Evolutionary conservation across 495 filamentous ascomycete genomes (phyloP).

Genomic region (Penicillium nucicola): DNA sequence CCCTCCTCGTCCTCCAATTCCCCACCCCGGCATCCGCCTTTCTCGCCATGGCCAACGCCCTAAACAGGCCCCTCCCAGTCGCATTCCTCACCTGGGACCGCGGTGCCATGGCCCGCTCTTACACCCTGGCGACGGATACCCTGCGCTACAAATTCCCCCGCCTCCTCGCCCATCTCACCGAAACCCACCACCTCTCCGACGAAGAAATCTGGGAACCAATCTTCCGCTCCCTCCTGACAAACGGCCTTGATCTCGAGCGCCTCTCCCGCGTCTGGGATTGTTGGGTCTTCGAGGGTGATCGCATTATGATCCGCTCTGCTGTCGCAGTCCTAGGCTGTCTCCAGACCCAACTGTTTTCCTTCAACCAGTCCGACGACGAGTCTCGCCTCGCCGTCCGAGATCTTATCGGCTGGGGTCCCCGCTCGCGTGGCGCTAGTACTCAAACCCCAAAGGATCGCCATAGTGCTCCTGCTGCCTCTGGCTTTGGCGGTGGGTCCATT

Average conservation of each 20-base stretch:
- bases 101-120: slow-evolving; percentile 66
- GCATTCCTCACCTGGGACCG: slow-evolving; percentile 81
- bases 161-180: slow-evolving; percentile 65
- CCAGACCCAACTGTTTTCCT: slow-evolving; percentile 61
- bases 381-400: slow-evolving; percentile 32
- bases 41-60: slow-evolving; percentile 76
- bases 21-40: slow-evolving; percentile 71
- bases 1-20: slow-evolving; percentile 81
- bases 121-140: slow-evolving; percentile 66
- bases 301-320: slow-evolving; percentile 71
- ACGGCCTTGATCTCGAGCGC: slow-evolving; percentile 65
- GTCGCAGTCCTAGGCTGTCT: slow-evolving; percentile 66
- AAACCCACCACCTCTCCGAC: slow-evolving; percentile 41
- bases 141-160: slow-evolving; percentile 69
- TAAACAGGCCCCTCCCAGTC: slow-evolving; percentile 85
- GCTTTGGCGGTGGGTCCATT: slow-evolving; percentile 41
- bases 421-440: slow-evolving; percentile 28
- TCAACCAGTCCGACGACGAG: slow-evolving; percentile 42
- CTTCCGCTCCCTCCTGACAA: slow-evolving; percentile 56
- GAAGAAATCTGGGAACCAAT: slow-evolving; percentile 55
- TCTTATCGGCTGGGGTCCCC: slow-evolving; percentile 53
- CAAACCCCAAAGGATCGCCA: slow-evolving; percentile 38
- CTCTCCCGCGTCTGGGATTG: slow-evolving; percentile 86
- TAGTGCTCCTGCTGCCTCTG: slow-evolving; percentile 37
- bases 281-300: slow-evolving; percentile 90